Conservation (phyloP, 345 rosid species). For the Eucalyptus sideroxylon region DNA sequence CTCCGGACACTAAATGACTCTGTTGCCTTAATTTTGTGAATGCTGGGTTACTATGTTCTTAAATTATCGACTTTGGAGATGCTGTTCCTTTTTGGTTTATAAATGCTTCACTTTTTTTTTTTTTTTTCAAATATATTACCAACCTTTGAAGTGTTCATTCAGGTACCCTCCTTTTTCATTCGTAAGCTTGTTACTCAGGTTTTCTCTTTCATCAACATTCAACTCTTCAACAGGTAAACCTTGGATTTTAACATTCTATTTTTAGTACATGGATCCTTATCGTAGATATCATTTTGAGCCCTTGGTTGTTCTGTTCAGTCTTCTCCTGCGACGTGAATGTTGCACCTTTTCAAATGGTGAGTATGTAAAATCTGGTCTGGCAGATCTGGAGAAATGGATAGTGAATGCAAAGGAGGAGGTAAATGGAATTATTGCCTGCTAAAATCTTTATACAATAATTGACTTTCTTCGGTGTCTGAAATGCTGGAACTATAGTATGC, state of each 20-base stretch:
- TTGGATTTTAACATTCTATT: not conserved
- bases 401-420: constrained; percentile 79
- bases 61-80: not conserved
- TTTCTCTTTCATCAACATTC: constrained; percentile 88
- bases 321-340: constrained; percentile 92
- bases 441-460: not conserved
- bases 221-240: constrained; percentile 87
- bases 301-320: constrained; percentile 30
- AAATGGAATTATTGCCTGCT: not conserved
- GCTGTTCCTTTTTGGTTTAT: not conserved
- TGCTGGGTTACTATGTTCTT: not conserved
- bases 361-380: constrained; percentile 90
- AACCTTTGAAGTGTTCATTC: constrained; percentile 3
- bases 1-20: not conserved
- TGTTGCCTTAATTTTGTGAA: not conserved
- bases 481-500: constrained; percentile 41
- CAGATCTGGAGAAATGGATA: constrained; percentile 97
- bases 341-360: constrained; percentile 98
- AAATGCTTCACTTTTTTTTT: not conserved
- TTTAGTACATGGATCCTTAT: not conserved
- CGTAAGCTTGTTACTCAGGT: constrained; percentile 96
- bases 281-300: not conserved
- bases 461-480: not conserved
- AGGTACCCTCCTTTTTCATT: constrained; percentile 97
- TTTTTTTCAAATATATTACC: not conserved